Conservation (phyloP, 2,329 filamentous ascomycete genomes). For the Fusarium begoniae region DNA sequence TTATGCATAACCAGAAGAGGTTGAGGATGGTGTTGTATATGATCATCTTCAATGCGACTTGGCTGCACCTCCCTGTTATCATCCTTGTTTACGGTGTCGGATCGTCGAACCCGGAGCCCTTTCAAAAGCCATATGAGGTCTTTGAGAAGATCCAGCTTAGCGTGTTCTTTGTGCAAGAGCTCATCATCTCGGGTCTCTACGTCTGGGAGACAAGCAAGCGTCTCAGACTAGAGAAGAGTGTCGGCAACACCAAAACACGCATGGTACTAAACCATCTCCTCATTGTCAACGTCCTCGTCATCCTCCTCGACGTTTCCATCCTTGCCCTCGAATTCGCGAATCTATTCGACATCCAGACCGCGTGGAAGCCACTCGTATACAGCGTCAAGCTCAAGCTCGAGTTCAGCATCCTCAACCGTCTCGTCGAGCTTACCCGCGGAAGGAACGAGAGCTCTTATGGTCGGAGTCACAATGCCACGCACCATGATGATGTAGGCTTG, state of each 20-base stretch:
- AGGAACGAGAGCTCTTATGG: slow-evolving; percentile 35
- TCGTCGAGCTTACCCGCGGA: slow-evolving; percentile 41
- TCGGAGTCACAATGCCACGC: slow-evolving; percentile 19
- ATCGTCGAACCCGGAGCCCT: slow-evolving; percentile 38
- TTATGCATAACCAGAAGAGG: slow-evolving; percentile 59
- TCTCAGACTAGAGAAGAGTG: slow-evolving; percentile 52
- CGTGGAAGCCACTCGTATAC: slow-evolving; percentile 43
- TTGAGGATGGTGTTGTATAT: slow-evolving; percentile 62
- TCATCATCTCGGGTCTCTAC: slow-evolving; percentile 62
- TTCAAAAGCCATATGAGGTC: slow-evolving; percentile 50
- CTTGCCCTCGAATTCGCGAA: slow-evolving; percentile 52
- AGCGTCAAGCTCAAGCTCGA: slow-evolving; percentile 52
- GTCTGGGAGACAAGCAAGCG: slow-evolving; percentile 62
- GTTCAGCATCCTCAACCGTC: slow-evolving; percentile 49
- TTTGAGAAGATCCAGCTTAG: slow-evolving; percentile 65
- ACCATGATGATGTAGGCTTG: slow-evolving; percentile 19
- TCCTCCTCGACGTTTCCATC: slow-evolving; percentile 50
- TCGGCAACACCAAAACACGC: slow-evolving; percentile 25
- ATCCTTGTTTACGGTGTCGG: slow-evolving; percentile 64
- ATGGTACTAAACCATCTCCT: slow-evolving; percentile 49
- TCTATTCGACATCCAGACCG: slow-evolving; percentile 38
- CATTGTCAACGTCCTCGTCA: slow-evolving; percentile 54
- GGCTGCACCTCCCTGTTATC: slow-evolving; percentile 63
- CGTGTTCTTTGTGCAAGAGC: slow-evolving; percentile 64
- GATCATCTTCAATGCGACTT: slow-evolving; percentile 64